Base-by-base conservation (phyloP, 2,329 filamentous ascomycete genomes). In the Ophiostoma sp. region DNA sequence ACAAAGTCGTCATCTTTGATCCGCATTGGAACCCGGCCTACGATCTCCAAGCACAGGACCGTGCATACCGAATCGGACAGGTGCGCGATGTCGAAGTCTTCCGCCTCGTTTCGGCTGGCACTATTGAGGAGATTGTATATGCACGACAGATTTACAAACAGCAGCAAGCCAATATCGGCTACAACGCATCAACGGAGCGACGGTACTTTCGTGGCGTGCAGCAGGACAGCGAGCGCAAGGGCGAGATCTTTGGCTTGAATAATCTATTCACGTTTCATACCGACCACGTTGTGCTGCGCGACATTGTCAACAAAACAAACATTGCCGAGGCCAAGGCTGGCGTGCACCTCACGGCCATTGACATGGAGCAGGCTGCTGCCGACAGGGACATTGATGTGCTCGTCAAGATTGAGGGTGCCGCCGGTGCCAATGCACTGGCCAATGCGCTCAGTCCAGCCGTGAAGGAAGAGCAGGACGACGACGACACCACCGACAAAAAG, bases 241-340 rank as follows among this genome's bases (percentile, higher is more conserved):
- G 95, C 20, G 95, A 99, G 78, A 92, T 99, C 31, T 99, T 99
- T 75, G 95, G 95, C 0, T 84, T 98, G 1, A 80, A 85, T 31
- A 99, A 99, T 74, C 85, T 99, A 15, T 93, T 99, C 75, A 88
- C 88, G 0, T 97, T 92, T 73, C 89, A 93, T 73, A 87, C 88
- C 67, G 87, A 94, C 74, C 91, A 91, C 72, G 86, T 96, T 15
- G 85, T 97, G 17, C 85, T 98, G 5, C 87, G 92, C n/a, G 93
- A 97, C 70, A 98, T 99, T 74, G 93, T 99, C 75, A 97, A 98
- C 82, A 97, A 97, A 79, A 98, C 95, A 36, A 99, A 99, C 76
- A 89, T 99, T 68, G 95, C 95, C 4, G 95, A 99, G 80, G 92
- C 92, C 60, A 92, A 90, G 76, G 93, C 91, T 0, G 94, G 93